phyloP scores from a whole-genome alignment of 2,329 filamentous ascomycete species.

The Aspergillus melleus region DNA sequence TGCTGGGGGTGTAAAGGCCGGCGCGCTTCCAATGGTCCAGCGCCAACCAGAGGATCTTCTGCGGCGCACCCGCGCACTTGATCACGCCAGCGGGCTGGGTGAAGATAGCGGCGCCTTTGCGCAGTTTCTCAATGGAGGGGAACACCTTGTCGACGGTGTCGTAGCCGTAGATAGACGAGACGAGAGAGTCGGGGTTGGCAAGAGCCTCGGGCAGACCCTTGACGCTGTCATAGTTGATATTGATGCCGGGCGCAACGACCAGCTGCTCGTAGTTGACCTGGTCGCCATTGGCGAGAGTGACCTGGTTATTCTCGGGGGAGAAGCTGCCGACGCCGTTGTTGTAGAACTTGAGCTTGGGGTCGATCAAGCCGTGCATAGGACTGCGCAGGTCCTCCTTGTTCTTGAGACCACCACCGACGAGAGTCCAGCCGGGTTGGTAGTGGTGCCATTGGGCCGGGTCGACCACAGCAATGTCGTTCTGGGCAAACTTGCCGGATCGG shows the following conservation, averaged over 20 bases:
- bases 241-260: slow-evolving; percentile 61
- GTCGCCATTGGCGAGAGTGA: slow-evolving; percentile 58
- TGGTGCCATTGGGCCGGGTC: slow-evolving; percentile 65
- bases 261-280: slow-evolving; percentile 64
- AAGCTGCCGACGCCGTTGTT: slow-evolving; percentile 53
- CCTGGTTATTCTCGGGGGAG: slow-evolving; percentile 55
- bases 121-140: slow-evolving; percentile 48
- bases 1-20: slow-evolving; percentile 50
- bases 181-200: slow-evolving; percentile 46
- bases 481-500: slow-evolving; percentile 55
- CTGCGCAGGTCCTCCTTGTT: slow-evolving; percentile 58
- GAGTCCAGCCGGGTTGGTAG: slow-evolving; percentile 70
- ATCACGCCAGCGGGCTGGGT: slow-evolving; percentile 59
- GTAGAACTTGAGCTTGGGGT: slow-evolving; percentile 64
- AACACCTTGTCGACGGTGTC: slow-evolving; percentile 58
- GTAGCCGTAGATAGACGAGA: slow-evolving; percentile 61
- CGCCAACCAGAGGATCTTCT: slow-evolving; percentile 64
- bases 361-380: slow-evolving; percentile 53
- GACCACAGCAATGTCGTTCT: slow-evolving; percentile 63
- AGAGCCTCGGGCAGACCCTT: slow-evolving; percentile 60
- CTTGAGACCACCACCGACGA: slow-evolving; percentile 67
- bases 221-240: slow-evolving; percentile 52
- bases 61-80: slow-evolving; percentile 63
- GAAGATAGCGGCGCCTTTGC: slow-evolving; percentile 57
- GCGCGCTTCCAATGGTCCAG: slow-evolving; percentile 59